phyloP scores from a whole-genome alignment of 495 filamentous ascomycete species.

The Ramalina intermedia region DNA sequence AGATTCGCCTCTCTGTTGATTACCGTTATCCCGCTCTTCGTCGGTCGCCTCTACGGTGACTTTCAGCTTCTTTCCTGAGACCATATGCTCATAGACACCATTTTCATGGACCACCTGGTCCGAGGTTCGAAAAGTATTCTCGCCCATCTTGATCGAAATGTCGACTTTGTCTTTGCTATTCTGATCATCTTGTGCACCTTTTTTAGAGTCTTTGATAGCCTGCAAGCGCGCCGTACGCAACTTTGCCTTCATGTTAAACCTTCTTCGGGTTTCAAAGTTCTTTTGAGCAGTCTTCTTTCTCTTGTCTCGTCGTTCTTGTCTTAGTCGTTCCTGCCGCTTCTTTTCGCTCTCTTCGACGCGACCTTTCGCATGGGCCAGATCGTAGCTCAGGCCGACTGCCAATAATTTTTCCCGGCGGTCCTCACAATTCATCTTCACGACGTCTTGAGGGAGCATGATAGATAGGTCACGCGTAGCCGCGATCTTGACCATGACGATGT shows the following conservation, averaged over 20 bases:
- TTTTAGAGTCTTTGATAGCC: slow-evolving; percentile 11
- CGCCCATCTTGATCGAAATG: background rate
- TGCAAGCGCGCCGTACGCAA: slow-evolving; percentile 7
- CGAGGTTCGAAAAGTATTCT: too few species aligned
- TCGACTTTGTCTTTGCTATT: slow-evolving; percentile 7
- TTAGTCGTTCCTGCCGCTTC: slow-evolving; percentile 23
- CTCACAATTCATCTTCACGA: slow-evolving; percentile 37
- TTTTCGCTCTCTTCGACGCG: slow-evolving; percentile 33
- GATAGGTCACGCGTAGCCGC: slow-evolving; percentile 33
- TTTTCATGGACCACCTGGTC: too few species aligned
- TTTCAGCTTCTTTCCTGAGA: background rate
- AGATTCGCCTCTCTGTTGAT: too few species aligned
- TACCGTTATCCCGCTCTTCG: too few species aligned
- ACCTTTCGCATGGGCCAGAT: slow-evolving; percentile 52
- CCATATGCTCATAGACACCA: too few species aligned
- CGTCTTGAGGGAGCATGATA: slow-evolving; percentile 36
- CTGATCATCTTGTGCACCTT: slow-evolving; percentile 6
- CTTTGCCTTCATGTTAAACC: slow-evolving; percentile 6
- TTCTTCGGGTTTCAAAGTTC: background rate
- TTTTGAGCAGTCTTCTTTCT: slow-evolving; percentile 14
- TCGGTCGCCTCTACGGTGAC: background rate
- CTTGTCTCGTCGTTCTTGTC: slow-evolving; percentile 4
- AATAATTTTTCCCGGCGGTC: slow-evolving; percentile 49
- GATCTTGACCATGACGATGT: slow-evolving; percentile 48
- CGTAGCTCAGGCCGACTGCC: slow-evolving; percentile 50